Conservation (phyloP, 192 early-diverging fungal species). For the Gryganskiella cystojenkinii region DNA sequence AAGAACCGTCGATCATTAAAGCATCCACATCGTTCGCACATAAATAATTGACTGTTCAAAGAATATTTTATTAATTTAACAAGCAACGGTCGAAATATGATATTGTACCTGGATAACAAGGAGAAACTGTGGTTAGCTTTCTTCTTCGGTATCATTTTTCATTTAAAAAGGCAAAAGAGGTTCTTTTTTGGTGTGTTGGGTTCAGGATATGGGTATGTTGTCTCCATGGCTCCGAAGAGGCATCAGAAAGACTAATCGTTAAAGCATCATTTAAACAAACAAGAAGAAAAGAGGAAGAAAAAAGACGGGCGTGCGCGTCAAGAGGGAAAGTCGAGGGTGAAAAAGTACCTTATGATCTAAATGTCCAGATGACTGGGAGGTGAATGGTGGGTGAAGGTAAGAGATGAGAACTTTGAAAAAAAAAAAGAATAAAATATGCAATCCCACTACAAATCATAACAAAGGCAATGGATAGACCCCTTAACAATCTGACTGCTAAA, state of each 20-base stretch:
- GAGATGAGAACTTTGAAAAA: not conserved
- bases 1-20: no score
- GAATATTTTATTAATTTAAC: no score
- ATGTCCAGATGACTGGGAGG: not conserved
- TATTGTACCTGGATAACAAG: no score
- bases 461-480: no score
- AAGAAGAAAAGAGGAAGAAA: not conserved
- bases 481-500: no score
- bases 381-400: not conserved
- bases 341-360: not conserved
- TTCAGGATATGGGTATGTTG: slow-evolving; percentile 56
- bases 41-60: no score
- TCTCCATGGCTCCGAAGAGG: slow-evolving; percentile 49
- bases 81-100: no score
- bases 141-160: no score
- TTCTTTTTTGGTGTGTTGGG: slow-evolving; percentile 13
- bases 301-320: not conserved
- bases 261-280: slow-evolving; percentile 32
- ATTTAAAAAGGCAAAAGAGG: not conserved
- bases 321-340: not conserved
- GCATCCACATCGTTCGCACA: no score
- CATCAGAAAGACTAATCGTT: slow-evolving; percentile 57
- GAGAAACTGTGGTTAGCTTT: no score
- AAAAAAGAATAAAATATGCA: not conserved
- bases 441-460: no score